Percentiles rank a stretch among this genome's conserved stretches.
Conservation (phyloP, 163 green algal species). For the Coccomyxa subellipsoidea region DNA sequence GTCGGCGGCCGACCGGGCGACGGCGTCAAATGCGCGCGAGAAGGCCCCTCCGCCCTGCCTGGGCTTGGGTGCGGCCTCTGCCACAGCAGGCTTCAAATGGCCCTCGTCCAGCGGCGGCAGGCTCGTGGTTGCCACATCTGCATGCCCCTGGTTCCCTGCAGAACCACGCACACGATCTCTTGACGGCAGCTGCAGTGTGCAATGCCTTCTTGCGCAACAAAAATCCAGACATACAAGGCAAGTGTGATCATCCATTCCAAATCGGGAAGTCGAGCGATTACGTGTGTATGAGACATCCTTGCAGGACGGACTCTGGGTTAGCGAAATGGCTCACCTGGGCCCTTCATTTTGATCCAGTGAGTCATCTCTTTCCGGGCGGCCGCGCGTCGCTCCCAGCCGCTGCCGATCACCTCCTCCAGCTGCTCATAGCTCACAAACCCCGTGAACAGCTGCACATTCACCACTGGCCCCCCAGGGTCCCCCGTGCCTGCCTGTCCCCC, state of each 20-base stretch:
- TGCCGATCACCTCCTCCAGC: neutral
- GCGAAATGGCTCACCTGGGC: conserved; percentile 3
- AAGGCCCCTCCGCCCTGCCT: neutral
- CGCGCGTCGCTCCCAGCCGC: neutral
- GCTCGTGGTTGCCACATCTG: conserved; percentile 13
- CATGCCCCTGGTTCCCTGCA: conserved; percentile 11
- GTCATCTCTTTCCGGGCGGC: neutral
- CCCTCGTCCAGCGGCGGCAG: conserved; percentile 8
- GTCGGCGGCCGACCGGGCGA: neutral
- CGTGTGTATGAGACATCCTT: neutral
- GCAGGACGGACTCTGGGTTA: too few relatives aligned
- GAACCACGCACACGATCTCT: neutral
- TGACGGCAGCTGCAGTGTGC: neutral
- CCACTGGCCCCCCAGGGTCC: neutral
- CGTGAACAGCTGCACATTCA: neutral
- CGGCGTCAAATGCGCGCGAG: neutral
- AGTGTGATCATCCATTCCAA: neutral
- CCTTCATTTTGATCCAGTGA: conserved; percentile 10
- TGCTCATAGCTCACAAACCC: conserved; percentile 15
- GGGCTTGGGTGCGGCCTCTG: neutral
- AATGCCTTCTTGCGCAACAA: neutral
- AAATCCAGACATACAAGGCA: neutral
- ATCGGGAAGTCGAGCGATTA: neutral
- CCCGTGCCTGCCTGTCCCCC: neutral
- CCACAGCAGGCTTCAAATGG: neutral